Conservation (phyloP, 345 rosid genomes). For the Ricinus communis region DNA sequence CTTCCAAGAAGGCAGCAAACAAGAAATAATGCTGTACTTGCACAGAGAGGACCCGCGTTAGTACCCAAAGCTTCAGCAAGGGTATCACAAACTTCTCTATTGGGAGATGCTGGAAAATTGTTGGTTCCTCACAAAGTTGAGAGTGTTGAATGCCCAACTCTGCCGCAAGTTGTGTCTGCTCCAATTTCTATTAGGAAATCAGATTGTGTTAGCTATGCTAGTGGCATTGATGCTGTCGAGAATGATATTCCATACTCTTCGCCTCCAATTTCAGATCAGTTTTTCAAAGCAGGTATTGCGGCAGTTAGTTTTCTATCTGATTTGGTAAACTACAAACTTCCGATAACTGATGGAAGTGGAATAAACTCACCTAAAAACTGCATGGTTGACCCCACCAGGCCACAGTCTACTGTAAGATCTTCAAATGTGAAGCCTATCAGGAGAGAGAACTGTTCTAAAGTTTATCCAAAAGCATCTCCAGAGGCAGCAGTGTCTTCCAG, state of each 20-base stretch:
- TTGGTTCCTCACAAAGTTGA: constrained; percentile 44
- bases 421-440: constrained; percentile 49
- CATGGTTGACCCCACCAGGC: constrained; percentile 63
- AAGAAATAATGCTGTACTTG: constrained; percentile 40
- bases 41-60: constrained; percentile 42
- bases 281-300: constrained; percentile 69
- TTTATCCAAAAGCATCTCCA: constrained; percentile 48
- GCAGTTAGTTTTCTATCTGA: constrained; percentile 64
- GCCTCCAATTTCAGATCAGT: constrained; percentile 59
- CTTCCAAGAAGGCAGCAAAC: constrained; percentile 55
- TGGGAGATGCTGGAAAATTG: constrained; percentile 39
- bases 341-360: constrained; percentile 51
- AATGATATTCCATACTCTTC: constrained; percentile 40
- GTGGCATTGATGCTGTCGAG: constrained; percentile 35
- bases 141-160: constrained; percentile 25
- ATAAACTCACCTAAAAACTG: constrained; percentile 36
- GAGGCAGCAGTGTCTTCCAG: constrained; percentile 38
- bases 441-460: constrained; percentile 56
- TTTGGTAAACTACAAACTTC: constrained; percentile 63
- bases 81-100: constrained; percentile 12
- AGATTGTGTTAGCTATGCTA: constrained; percentile 51
- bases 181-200: constrained; percentile 42
- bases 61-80: constrained; percentile 16
- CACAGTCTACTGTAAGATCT: constrained; percentile 46
- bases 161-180: constrained; percentile 41